Base-by-base conservation (phyloP, 805 yeast species). In the Saturnispora gosingensis region DNA sequence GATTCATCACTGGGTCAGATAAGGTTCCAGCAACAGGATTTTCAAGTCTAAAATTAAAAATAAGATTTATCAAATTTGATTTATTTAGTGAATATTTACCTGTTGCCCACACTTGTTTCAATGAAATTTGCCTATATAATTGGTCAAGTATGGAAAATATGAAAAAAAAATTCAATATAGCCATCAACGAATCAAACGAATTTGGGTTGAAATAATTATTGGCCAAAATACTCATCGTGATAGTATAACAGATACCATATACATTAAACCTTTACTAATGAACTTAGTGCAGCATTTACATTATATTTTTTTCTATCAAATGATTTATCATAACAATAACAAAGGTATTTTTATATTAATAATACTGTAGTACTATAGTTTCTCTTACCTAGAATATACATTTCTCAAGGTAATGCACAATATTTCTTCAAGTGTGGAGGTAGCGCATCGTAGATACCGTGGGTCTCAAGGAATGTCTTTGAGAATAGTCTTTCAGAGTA, bases 21-120 rank as follows among this genome's bases (percentile, higher is more conserved):
- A 71, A 97, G 44, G 74, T 93, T 7, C 98, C 99, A 0, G 95
- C 97, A 0, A 87, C 96, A 0, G 99, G 99, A 0, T 74, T 88
- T 28, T 82, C 85, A 30, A 83, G 85, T 48, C 69, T 91, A 70
- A 73, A 74, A 43, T 83, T 93, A 60, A 82, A 82, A 54, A 77
- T 91, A n/a, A 38, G 77, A 83, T 15, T 76, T 77, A 50, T 59
- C 70, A 11, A 51, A 47, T 6, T 51, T 46, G 24, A 11, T 36
- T 9, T 8, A 39, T 13, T 70, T 67, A 73, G 71, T 32, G 72
- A 76, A 1, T 70, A 83, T 46, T 67, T 90, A 16, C 98, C 98
- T 0, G 70, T 84, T 15, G 88, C 97, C 0, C 98, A 91, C 63
- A 93, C 98, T 0, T 91, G 99, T 60, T 91, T 93, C 71, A 93